These are phyloP conservation scores for Alternaria arborescens DNA, from an alignment of 2,329 filamentous ascomycete species.

Conservation along the genomic window DNA sequence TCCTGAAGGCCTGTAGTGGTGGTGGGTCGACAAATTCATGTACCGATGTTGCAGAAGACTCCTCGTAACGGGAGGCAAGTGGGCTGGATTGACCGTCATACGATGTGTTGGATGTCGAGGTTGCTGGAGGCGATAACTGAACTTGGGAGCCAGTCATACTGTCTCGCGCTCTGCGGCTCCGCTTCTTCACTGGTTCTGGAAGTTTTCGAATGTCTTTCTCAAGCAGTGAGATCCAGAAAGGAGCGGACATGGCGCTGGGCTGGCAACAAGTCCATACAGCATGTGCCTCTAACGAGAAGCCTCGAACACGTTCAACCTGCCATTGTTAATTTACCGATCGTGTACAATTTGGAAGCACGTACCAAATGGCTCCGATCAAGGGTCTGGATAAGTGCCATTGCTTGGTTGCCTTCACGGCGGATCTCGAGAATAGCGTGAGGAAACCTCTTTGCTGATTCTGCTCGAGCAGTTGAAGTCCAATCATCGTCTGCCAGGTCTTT, in stretches of 20 bases:
- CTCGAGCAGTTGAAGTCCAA: conserved; percentile 38
- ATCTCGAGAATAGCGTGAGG: conserved; percentile 62
- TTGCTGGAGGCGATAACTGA: conserved; percentile 40
- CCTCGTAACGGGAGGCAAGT: conserved; percentile 36
- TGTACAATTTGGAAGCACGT: conserved; percentile 19
- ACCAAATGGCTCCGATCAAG: conserved; percentile 60
- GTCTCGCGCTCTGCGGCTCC: conserved; percentile 37
- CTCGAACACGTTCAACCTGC: conserved; percentile 59
- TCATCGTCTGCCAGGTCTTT: conserved; percentile 43
- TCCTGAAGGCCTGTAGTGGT: conserved; percentile 54
- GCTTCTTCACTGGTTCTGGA: conserved; percentile 50
- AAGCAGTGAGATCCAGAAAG: conserved; percentile 60
- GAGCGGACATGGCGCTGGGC: conserved; percentile 55
- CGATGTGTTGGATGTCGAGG: conserved; percentile 52
- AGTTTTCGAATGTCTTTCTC: conserved; percentile 63
- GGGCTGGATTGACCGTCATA: conserved; percentile 48
- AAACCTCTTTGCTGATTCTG: conserved; percentile 46
- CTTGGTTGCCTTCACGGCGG: conserved; percentile 57
- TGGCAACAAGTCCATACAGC: conserved; percentile 60
- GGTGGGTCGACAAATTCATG: conserved; percentile 51
- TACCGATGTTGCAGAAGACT: conserved; percentile 47
- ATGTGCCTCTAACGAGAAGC: conserved; percentile 64
- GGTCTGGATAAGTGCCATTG: conserved; percentile 51
- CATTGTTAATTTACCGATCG: conserved; percentile 29
- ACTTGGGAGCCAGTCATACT: conserved; percentile 33